These are phyloP conservation scores for Lophiostoma macrostomum DNA, from an alignment of 495 filamentous ascomycete species.

Conservation along the genomic window DNA sequence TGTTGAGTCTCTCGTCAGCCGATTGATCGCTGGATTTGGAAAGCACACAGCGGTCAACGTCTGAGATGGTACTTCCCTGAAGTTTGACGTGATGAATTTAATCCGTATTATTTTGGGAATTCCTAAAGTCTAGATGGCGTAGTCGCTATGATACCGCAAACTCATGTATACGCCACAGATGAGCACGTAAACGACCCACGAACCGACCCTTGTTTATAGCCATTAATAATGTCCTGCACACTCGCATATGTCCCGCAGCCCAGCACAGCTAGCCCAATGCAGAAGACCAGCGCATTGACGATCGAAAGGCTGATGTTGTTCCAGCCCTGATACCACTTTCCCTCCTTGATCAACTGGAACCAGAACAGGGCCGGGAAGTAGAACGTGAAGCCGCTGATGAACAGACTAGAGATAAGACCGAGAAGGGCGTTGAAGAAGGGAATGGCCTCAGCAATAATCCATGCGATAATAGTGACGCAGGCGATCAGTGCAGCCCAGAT, in stretches of 20 bases:
- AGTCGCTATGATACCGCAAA: too few species aligned
- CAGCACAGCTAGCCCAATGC: conserved; percentile 42
- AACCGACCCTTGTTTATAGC: conserved; percentile 7
- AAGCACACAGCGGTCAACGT: too few species aligned
- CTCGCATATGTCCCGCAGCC: conserved; percentile 23
- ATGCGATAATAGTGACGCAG: conserved; percentile 31
- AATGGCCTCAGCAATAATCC: conserved; percentile 38
- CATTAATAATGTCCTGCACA: conserved; percentile 19
- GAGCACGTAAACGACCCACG: conserved; percentile 18
- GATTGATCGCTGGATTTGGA: too few species aligned
- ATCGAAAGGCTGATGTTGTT: conserved; percentile 44
- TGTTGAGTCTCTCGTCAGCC: too few species aligned
- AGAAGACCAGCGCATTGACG: conserved; percentile 51
- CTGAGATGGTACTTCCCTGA: too few species aligned
- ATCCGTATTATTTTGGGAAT: too few species aligned
- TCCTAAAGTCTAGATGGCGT: too few species aligned
- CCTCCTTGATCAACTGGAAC: conserved; percentile 38
- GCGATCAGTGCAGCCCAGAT: conserved; percentile 35
- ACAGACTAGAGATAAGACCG: conserved; percentile 33
- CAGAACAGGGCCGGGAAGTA: conserved; percentile 26
- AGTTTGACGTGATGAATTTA: too few species aligned
- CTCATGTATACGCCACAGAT: conserved; percentile 12
- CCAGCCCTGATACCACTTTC: conserved; percentile 36
- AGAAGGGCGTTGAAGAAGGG: conserved; percentile 40
- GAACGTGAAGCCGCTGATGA: conserved; percentile 26